Percentiles rank a stretch among this genome's conserved stretches.
phyloP scores from a whole-genome alignment of 805 yeast species.

The Suhomyces canberraensis region DNA sequence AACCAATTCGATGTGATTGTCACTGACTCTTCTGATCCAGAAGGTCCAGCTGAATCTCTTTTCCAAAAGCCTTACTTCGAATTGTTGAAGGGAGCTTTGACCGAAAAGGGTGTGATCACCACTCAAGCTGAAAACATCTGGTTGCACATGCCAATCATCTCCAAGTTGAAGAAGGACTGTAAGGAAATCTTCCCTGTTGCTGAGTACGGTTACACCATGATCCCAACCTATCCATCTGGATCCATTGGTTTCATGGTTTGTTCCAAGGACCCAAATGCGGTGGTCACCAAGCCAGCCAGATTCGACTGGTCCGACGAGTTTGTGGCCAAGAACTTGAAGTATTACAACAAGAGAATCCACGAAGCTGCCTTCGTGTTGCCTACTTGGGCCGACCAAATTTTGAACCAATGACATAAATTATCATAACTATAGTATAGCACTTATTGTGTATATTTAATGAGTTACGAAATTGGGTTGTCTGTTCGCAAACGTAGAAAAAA shows the following conservation, averaged over 20 bases:
- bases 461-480: slow-evolving; percentile 1
- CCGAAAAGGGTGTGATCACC: slow-evolving; percentile 85
- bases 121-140: slow-evolving; percentile 96
- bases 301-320: slow-evolving; percentile 52
- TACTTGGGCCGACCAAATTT: slow-evolving; percentile 68
- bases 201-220: slow-evolving; percentile 85
- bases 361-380: slow-evolving; percentile 89
- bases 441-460: slow-evolving; percentile 1
- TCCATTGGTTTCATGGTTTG: slow-evolving; percentile 98
- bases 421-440: not conserved
- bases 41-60: slow-evolving; percentile 93
- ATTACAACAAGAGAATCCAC: slow-evolving; percentile 83
- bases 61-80: slow-evolving; percentile 92
- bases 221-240: slow-evolving; percentile 97
- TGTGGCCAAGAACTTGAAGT: slow-evolving; percentile 65
- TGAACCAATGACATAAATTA: slow-evolving; percentile 23
- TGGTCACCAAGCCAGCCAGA: slow-evolving; percentile 70
- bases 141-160: slow-evolving; percentile 83
- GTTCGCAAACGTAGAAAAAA: too few relatives aligned
- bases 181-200: slow-evolving; percentile 84
- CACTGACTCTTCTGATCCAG: slow-evolving; percentile 97
- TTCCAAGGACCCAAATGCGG: slow-evolving; percentile 63
- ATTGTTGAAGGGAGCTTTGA: slow-evolving; percentile 80
- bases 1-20: slow-evolving; percentile 91
- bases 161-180: slow-evolving; percentile 79